phyloP scores from a whole-genome alignment of 805 yeast genomes.

The Wickerhamomyces silvicola region DNA sequence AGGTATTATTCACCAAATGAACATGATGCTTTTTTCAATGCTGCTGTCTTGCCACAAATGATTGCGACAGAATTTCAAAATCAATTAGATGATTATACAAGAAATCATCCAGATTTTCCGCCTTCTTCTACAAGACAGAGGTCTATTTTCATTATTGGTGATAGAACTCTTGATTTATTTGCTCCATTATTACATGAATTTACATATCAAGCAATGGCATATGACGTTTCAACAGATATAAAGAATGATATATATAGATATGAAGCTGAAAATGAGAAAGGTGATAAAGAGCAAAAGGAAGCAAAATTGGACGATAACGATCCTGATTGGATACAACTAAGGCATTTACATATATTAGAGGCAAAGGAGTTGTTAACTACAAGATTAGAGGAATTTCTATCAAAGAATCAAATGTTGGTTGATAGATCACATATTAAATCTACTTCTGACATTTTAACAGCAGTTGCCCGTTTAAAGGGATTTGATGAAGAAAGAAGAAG shows the following conservation, averaged over 20 bases:
- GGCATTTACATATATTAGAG: conserved; percentile 72
- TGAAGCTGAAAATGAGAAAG: conserved; percentile 47
- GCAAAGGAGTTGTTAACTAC: conserved; percentile 56
- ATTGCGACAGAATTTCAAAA: conserved; percentile 69
- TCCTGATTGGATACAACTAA: conserved; percentile 62
- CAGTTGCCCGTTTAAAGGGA: conserved; percentile 63
- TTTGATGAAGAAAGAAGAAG: conserved; percentile 63
- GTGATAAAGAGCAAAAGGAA: conserved; percentile 33
- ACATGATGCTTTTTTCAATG: conserved; percentile 40
- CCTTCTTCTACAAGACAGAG: conserved; percentile 55
- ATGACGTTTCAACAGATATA: conserved; percentile 57
- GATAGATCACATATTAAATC: conserved; percentile 59
- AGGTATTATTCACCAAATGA: conserved; percentile 60
- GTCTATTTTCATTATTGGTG: conserved; percentile 69
- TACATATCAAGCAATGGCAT: conserved; percentile 86
- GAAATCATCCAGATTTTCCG: conserved; percentile 61
- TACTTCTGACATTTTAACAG: conserved; percentile 66
- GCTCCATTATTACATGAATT: conserved; percentile 88
- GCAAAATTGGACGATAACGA: conserved; percentile 56
- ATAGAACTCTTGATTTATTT: conserved; percentile 75
- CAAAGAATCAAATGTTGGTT: conserved; percentile 69
- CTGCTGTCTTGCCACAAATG: conserved; percentile 56
- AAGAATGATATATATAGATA: conserved; percentile 45
- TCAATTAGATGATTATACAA: conserved; percentile 68
- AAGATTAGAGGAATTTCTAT: conserved; percentile 56